Evolutionary conservation across 352 stramenopile species (phyloP), one percentile per base, ranked within the genome.

Genomic region (Phytophthora ramorum): DNA sequence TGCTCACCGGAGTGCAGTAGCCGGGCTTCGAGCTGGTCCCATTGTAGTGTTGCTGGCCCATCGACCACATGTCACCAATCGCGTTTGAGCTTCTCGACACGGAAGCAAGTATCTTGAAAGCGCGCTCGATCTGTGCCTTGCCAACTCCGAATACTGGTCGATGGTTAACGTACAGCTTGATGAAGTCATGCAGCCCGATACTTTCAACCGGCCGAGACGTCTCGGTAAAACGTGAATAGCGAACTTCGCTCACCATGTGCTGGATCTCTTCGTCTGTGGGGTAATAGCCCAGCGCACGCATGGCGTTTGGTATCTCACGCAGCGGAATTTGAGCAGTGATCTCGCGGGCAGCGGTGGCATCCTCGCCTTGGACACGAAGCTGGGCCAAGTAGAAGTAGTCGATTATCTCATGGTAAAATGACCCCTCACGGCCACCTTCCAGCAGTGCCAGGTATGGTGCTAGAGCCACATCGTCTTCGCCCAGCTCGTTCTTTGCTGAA

Each of bases 351-450:
- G 74, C 66, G 14, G 89, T 97, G 9, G 89, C 85, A 58, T 93
- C 84, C 54, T 98, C 95, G 19, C 95, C 94, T 50, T 97, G 91
- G 34, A 92, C 80, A 16, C 95, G 87, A 14, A 98, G 79, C 67
- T 98, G 90, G 3, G 87, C 87, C 57, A 98, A 93, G 70, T 97
- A 98, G 69, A 98, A 98, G 73, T 97, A 98, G 65, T 98, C 92
- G 30, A 98, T 86, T 13, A 98, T 92, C 38, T 98, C 91, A 47
- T 97, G 70, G 71, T 93, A 96, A 53, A 98, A 91, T 22, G 76
- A 80, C 0, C 93, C 93, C 6, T 91, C 73, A 2, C 62, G 58
- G 16, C 89, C 92, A 43, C 92, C 92, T 73, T 98, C 91, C 5
- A 98, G 74, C 17, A 97, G 73, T 20, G 88, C 75, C 44, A 97